Evolutionary conservation across 805 yeast genomes (phyloP).

Genomic region (Wickerhamiella slavikovae): DNA sequence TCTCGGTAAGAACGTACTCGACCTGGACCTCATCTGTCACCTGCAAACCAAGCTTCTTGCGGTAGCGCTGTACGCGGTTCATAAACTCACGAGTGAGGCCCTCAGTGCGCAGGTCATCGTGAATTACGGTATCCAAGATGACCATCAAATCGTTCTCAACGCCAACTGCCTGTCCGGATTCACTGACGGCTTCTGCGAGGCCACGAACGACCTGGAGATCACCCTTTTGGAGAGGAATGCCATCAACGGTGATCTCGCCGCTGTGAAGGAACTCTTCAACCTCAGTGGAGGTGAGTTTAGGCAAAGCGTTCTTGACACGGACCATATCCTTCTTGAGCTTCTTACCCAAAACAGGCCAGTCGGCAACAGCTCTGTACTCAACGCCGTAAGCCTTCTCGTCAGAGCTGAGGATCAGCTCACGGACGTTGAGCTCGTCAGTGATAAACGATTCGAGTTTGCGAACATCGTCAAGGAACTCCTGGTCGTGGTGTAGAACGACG

Average conservation of each 20-base stretch:
- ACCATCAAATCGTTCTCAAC: constrained; percentile 77
- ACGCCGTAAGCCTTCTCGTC: constrained; percentile 88
- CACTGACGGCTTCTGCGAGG: constrained; percentile 37
- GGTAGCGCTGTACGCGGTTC: constrained; percentile 90
- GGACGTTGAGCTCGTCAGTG: constrained; percentile 77
- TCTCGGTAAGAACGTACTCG: constrained; percentile 49
- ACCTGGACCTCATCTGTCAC: constrained; percentile 90
- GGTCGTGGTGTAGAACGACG: constrained; percentile 68
- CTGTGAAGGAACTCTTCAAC: constrained; percentile 53
- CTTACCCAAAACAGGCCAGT: constrained; percentile 97
- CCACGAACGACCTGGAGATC: constrained; percentile 85
- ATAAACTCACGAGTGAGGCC: constrained; percentile 92
- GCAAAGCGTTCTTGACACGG: constrained; percentile 86
- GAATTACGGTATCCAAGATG: constrained; percentile 69
- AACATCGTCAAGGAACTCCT: constrained; percentile 53
- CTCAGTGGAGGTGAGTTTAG: constrained; percentile 56
- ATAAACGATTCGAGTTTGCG: constrained; percentile 61
- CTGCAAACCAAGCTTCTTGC: constrained; percentile 88
- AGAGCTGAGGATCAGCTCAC: constrained; percentile 67
- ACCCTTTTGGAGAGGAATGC: constrained; percentile 67
- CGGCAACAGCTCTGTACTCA: constrained; percentile 85
- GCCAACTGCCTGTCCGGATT: constrained; percentile 66
- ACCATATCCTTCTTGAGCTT: constrained; percentile 86
- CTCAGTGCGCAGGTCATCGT: constrained; percentile 77
- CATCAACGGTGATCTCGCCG: constrained; percentile 71